Conservation (phyloP, 306 rosid species). For the Calophaca sinica region DNA sequence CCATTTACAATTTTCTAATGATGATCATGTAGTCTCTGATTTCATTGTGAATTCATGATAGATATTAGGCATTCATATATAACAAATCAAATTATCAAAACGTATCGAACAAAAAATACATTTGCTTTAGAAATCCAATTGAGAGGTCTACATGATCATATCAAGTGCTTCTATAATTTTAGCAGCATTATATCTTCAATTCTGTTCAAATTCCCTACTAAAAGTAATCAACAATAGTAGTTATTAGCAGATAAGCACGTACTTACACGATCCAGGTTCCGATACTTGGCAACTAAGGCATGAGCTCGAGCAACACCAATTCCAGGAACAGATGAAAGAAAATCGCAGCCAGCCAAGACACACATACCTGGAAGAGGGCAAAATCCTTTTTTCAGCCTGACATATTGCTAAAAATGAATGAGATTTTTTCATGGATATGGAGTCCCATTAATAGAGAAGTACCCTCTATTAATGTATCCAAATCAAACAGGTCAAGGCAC, state of each 20-base stretch:
- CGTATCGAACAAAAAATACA: too few relatives aligned
- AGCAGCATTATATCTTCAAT: slow-evolving; percentile 11
- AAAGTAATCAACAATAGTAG: slow-evolving; percentile 13
- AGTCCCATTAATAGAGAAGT: background rate
- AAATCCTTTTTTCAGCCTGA: slow-evolving; percentile 9
- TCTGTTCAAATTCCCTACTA: background rate
- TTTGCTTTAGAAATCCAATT: too few relatives aligned
- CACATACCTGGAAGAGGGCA: slow-evolving; percentile 76
- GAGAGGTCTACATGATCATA: too few relatives aligned
- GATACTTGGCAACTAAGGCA: slow-evolving; percentile 84
- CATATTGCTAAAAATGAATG: background rate
- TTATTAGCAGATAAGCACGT: slow-evolving; percentile 18
- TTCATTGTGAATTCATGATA: too few relatives aligned
- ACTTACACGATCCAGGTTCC: slow-evolving; percentile 87
- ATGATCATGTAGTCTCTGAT: too few relatives aligned
- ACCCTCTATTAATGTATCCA: slow-evolving; percentile 11
- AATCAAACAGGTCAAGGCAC: slow-evolving; percentile 20
- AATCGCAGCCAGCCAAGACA: slow-evolving; percentile 95
- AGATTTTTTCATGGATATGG: slow-evolving; percentile 13
- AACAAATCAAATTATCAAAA: too few relatives aligned
- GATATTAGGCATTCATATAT: too few relatives aligned
- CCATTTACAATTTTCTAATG: too few relatives aligned
- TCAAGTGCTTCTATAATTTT: background rate
- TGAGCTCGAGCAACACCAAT: slow-evolving; percentile 88
- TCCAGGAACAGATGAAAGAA: slow-evolving; percentile 96